Conservation (phyloP, 2,329 filamentous ascomycete species). For the Talaromyces pinophilus region DNA sequence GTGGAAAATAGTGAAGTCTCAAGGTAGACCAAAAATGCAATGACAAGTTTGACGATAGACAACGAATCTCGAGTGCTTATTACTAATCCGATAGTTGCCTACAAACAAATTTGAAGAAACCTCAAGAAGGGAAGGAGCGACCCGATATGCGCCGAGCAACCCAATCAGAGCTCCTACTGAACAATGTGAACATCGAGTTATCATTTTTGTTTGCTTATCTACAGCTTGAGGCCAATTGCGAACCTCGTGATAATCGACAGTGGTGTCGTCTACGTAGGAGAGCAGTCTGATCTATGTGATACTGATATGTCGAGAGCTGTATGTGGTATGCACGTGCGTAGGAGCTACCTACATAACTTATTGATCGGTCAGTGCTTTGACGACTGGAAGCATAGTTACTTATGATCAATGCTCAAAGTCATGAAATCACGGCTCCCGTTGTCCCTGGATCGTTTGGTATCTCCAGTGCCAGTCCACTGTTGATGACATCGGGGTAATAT, state of each 20-base stretch:
- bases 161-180: neutral
- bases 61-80: neutral
- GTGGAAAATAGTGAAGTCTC: neutral
- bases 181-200: neutral
- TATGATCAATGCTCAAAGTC: neutral
- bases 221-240: neutral
- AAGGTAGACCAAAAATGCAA: neutral
- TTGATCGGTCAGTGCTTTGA: neutral
- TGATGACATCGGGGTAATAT: neutral
- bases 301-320: neutral
- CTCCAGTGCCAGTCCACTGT: neutral
- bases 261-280: neutral
- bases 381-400: neutral
- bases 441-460: neutral
- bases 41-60: neutral
- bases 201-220: neutral
- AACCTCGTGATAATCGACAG: neutral
- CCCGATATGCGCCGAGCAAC: neutral
- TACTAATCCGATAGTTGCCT: neutral
- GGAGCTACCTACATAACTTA: neutral
- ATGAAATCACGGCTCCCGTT: neutral
- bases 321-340: neutral
- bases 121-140: neutral
- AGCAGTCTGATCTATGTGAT: neutral
- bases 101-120: neutral